phyloP scores from a whole-genome alignment of 345 rosid species.

The Carallia pectinifolia region DNA sequence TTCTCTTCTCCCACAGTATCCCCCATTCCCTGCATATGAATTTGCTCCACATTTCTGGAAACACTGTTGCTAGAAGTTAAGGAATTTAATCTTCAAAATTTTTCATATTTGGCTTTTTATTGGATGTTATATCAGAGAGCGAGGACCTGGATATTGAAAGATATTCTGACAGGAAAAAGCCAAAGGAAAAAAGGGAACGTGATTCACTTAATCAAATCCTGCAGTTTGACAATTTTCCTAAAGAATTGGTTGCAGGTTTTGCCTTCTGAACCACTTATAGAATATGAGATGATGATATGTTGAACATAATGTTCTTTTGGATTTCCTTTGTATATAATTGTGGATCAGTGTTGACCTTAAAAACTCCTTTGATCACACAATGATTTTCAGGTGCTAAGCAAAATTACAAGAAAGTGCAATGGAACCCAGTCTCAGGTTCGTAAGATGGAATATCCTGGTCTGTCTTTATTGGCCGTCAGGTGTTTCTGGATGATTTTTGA shows the following conservation, averaged over 20 bases:
- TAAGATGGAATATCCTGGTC: neutral
- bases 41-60: neutral
- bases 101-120: neutral
- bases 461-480: neutral
- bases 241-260: conserved; percentile 49
- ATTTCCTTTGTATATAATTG: neutral
- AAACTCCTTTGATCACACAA: conserved; percentile 6
- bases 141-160: conserved; percentile 48
- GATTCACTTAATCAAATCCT: conserved; percentile 44
- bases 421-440: conserved; percentile 49
- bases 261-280: neutral
- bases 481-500: neutral
- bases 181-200: conserved; percentile 27
- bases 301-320: neutral
- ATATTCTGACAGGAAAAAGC: conserved; percentile 45
- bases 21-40: too few species aligned
- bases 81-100: neutral
- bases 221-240: conserved; percentile 47
- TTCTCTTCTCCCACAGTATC: too few species aligned
- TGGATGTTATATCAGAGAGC: conserved; percentile 24
- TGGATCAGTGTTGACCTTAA: neutral
- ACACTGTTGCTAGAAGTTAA: neutral
- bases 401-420: conserved; percentile 38
- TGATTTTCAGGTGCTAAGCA: conserved; percentile 29
- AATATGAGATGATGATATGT: too few species aligned